These are phyloP conservation scores for Phytophthora megakarya DNA, from an alignment of 352 stramenopile species.

Conservation along the genomic window DNA sequence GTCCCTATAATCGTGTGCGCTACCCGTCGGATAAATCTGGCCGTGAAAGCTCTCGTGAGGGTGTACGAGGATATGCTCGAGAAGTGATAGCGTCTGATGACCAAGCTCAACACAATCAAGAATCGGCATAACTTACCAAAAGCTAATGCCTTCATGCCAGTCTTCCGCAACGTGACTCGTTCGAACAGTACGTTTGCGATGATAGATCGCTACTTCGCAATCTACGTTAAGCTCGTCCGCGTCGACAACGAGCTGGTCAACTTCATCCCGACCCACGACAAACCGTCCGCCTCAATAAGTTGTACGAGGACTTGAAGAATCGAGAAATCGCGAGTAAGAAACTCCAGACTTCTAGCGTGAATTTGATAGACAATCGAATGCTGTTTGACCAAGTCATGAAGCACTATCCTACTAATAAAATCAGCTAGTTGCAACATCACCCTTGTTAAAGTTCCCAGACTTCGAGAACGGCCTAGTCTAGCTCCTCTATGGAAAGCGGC, in stretches of 20 bases:
- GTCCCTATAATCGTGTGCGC: constrained; percentile 32
- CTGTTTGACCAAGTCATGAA: constrained; percentile 12
- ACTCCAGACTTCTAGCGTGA: background rate
- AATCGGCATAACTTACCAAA: background rate
- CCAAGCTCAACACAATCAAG: constrained; percentile 11
- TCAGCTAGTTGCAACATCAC: background rate
- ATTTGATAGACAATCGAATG: background rate
- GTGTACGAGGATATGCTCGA: background rate
- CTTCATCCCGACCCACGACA: no score
- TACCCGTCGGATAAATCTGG: constrained; percentile 23
- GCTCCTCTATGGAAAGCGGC: background rate
- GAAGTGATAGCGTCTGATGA: background rate
- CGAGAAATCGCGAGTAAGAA: constrained; percentile 12
- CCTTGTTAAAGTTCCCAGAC: background rate
- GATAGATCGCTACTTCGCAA: background rate
- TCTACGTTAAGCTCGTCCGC: no score
- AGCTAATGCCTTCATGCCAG: background rate
- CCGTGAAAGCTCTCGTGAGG: constrained; percentile 3
- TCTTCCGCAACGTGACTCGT: constrained; percentile 9
- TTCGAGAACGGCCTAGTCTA: constrained; percentile 5
- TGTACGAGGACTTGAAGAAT: constrained; percentile 2
- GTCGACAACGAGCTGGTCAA: no score
- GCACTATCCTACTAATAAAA: background rate
- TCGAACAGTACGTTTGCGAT: constrained; percentile 32
- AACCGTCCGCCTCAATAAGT: no score